Evolutionary conservation across 495 filamentous ascomycete genomes (phyloP), one percentile per base, ranked within the genome.

Genomic region (Neurospora sp.): DNA sequence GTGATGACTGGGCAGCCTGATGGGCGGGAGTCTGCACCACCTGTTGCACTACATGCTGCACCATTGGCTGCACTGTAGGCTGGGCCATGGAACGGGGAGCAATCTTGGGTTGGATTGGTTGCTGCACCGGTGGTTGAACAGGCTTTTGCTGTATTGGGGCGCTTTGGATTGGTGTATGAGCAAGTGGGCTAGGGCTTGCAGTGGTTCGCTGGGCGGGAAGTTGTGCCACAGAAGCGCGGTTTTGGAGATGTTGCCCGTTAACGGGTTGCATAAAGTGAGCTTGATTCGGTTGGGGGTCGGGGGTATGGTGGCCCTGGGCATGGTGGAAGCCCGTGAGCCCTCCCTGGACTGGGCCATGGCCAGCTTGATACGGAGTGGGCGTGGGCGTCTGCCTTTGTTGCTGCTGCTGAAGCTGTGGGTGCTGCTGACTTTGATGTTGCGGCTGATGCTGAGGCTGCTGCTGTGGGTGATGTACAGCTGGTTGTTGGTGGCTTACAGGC

Each of bases 361-460:
- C 69, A 6, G 72, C 12, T n/a, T 75, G 68, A 40, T 74, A 77
- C 0, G 69, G 31, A 9, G 72, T 40, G 10, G 76, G 71, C 6
- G 78, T 76, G 6, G 22, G 22, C 10, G 53, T 61, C 22, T 61
- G 37, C 40, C 75, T 38, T 69, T 71, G 40, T 74, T 39, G 17
- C 45, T 79, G 69, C 9, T 78, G 79, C 48, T 72, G 81, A 20
- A 73, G 79, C 68, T 78, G 80, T n/a, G 73, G 69, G 72, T 79
- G 83, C 69, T 76, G 77, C 70, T 70, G 79, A 37, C 78, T 77
- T 69, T 79, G 80, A 20, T 73, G 79, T 59, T 78, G 80, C 20
- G 73, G 70, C 73, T 79, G 83, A 65, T 76, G 78, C 70, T 71
- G 79, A 42, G 77, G 78, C 68, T 68, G 70, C 2, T 27, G 70